Base-by-base conservation (phyloP, 2,329 filamentous ascomycete genomes). In the Fusarium mundagurra region DNA sequence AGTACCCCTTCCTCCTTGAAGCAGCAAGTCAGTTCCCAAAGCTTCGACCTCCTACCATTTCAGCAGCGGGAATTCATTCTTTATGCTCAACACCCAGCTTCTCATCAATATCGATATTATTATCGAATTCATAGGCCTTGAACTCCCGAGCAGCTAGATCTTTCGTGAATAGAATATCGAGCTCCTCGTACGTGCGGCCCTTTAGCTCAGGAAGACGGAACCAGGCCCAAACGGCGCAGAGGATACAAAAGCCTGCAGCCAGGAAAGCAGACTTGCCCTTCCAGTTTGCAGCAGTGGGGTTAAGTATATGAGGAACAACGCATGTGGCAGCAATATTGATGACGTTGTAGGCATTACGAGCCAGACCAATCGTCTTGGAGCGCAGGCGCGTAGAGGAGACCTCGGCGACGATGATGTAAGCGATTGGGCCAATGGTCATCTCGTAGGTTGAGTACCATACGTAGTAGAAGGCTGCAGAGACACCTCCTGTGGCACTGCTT, bases 121-220 rank as follows among this genome's bases (percentile, higher is more conserved):
- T 53, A 14, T 53, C 50, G 10, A 53, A 53, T 12, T 36, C n/a
- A 16, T 53, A 53, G 33, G n/a, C 17, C 33, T 53, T 53, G 10
- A 55, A 55, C 11, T 55, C 36, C 9, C 36, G 36, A 14, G 53
- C 53, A 17, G 27, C 7, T 16, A 55, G 34, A n/a, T 41, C 17
- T 22, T 55, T 38, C 3, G 53, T 29, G 14, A 55, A 55, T 7
- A 57, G 29, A 22, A 57, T 43, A 20, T 57, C 54, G 8, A 57
- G 27, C 54, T 57, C 54, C 38, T 57, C 54, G 29, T 57, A 57
- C 10, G 54, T 57, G 22, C 54, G 54, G 8, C 48, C 66, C 41
- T 68, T 68, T 22, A 61, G 14, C 36, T 66, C 66, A 8, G 62
- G 62, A 14, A 69, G 66, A n/a, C 66, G 60, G 31, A 65, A 66